These are phyloP conservation scores for Mrakia gelida DNA, from an alignment of 768 basidiomycete genomes.

Conservation along the genomic window DNA sequence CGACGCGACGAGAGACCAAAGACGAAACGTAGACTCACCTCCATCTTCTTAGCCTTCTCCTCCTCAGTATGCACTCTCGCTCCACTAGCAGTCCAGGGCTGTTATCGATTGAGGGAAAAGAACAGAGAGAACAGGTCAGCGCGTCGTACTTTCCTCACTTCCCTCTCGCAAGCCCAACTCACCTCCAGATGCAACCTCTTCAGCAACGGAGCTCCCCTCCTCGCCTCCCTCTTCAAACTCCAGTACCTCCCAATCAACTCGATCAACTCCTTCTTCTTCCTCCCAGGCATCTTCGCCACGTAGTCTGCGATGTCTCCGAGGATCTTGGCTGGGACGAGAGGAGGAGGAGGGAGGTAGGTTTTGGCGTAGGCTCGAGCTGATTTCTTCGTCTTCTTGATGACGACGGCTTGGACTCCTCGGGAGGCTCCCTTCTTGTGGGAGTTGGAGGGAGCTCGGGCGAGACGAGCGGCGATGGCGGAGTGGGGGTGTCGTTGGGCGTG, in stretches of 20 bases:
- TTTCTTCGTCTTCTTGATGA: constrained; percentile 50
- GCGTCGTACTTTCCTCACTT: too few relatives aligned
- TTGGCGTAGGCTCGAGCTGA: constrained; percentile 86
- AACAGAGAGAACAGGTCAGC: background rate
- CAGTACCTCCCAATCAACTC: constrained; percentile 81
- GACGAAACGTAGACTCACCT: constrained; percentile 52
- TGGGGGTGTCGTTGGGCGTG: constrained; percentile 9
- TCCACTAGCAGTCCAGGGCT: constrained; percentile 77
- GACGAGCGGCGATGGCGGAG: constrained; percentile 12
- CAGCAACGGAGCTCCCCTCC: constrained; percentile 86
- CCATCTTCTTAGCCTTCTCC: constrained; percentile 74
- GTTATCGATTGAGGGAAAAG: background rate
- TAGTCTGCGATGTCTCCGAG: constrained; percentile 75
- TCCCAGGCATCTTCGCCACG: constrained; percentile 60
- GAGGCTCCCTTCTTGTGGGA: background rate
- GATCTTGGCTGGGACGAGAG: constrained; percentile 80
- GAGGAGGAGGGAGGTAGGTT: constrained; percentile 86
- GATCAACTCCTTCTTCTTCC: constrained; percentile 74
- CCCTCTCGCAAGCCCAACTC: constrained; percentile 21
- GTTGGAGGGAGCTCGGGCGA: background rate
- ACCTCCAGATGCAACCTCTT: constrained; percentile 87
- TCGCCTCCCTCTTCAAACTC: constrained; percentile 92
- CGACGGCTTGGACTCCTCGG: constrained; percentile 6
- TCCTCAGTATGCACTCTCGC: constrained; percentile 65
- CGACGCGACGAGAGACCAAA: background rate